Base-by-base conservation (phyloP, 1,139 yeast species). In the Taiozyma onychis region DNA sequence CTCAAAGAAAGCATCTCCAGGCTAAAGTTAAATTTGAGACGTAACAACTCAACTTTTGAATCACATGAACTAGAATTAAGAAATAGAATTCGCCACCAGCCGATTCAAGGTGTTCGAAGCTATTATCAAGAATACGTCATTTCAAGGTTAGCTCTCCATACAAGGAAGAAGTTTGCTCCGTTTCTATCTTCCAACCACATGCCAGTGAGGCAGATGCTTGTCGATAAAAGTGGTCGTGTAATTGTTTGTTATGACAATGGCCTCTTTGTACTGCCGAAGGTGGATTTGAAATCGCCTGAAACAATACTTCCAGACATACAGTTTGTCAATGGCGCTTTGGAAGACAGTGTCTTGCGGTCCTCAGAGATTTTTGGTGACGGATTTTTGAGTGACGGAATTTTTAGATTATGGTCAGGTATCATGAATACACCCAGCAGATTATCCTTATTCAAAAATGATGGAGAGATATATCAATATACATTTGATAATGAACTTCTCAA, bases 331-430 rank as follows among this genome's bases (percentile, higher is more conserved):
- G 18, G 18, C 10, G 10, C 41, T 37, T 18, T 37, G 9, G n/a
- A 37, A 11, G 41, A 37, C 24, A 18, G 24, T 6, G 24, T 18
- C 24, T 7, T 37, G 24, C 41, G 41, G 13, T 37, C 41, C 22
- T 9, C 24, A 14, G 41, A 37, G 8, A 9, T 37, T 13, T 10
- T 37, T 18, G 41, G 24, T 7, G 22, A 16, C 18, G 41, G 41
- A 3, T 2, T 54, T 2, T 28, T 51, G n/a, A n/a, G 24, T 7
- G 22, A 16, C 18, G 41, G 41, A 3, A 7, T 54, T 2, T 28
- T 51, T 10, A 42, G 60, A 30, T 51, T 60, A 13, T 57, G 60
- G 60, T 51, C 47, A 41, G 62, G 61, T 0, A 48, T 52, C 2
- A 39, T 55, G 41, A 55, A 58, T 47, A 57, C 54, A 18, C 56